Percentiles rank a stretch among this genome's conserved stretches.
These are phyloP conservation scores for Sorghum bicolor DNA, from an alignment of 176 grass and related monocot genomes.

Conservation along the genomic window Sorghum_bicolor_NCBIv3 NC_012873.2:1031501-1032000, in stretches of 20 bases:
- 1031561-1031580: not conserved
- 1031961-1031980: not conserved
- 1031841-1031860: not conserved
- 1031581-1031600: not conserved
- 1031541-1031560: constrained; percentile 3
- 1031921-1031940: not conserved
- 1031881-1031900: not conserved
- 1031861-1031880: not conserved
- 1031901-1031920: not conserved
- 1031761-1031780: too few relatives aligned
- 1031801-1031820: not conserved
- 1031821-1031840: not conserved
- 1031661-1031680: not conserved
- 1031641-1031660: not conserved
- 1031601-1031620: not conserved
- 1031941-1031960: not conserved
- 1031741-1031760: not conserved
- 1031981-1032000: not conserved
- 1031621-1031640: not conserved
- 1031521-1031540: constrained; percentile 42
- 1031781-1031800: not conserved
- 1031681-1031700: not conserved
- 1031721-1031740: not conserved
- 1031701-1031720: not conserved
- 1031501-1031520: constrained; percentile 90